A percentile compares a stretch with the other conserved stretches of the same genome.
Evolutionary conservation across 371 early-diverging fungal species (phyloP).

Genomic region (Mucor saturninus): DNA sequence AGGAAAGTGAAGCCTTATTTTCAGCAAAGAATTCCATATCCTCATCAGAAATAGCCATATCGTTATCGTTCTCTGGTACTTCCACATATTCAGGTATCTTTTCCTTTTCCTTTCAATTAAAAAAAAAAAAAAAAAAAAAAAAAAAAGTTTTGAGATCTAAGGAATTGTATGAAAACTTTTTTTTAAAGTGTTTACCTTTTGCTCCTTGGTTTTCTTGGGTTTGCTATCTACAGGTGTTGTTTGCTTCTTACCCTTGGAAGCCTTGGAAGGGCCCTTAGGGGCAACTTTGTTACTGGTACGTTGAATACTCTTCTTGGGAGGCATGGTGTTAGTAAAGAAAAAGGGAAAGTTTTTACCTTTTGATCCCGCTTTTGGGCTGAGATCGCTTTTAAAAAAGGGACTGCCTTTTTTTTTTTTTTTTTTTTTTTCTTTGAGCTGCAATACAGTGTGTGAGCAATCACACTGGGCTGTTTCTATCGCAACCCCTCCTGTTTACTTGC

Average conservation of each 20-base stretch:
- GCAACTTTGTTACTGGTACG: constrained; percentile 12
- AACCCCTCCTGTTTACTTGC: neutral
- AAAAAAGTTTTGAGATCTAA: neutral
- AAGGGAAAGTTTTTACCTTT: neutral
- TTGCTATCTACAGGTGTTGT: neutral
- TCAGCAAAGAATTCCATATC: constrained; percentile 64
- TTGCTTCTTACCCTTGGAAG: neutral
- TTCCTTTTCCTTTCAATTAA: constrained; percentile 13
- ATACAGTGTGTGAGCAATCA: no score
- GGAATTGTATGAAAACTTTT: neutral
- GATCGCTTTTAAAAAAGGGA: no score
- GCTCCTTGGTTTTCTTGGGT: constrained; percentile 15
- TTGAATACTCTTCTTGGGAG: constrained; percentile 20
- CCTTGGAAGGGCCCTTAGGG: constrained; percentile 9
- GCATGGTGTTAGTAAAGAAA: constrained; percentile 8
- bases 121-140: neutral
- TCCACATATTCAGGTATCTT: constrained; percentile 30
- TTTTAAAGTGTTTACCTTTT: constrained; percentile 4
- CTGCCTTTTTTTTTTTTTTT: neutral
- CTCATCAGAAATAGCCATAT: constrained; percentile 66
- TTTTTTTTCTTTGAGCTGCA: no score
- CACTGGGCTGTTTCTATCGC: neutral
- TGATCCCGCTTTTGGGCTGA: no score
- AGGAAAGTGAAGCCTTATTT: constrained; percentile 43
- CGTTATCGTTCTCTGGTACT: constrained; percentile 40